Percentiles rank a stretch among this genome's conserved stretches.
These are phyloP conservation scores for Gentiana dahurica DNA, from an alignment of 257 asterid species.

Conservation along the genomic window DNA sequence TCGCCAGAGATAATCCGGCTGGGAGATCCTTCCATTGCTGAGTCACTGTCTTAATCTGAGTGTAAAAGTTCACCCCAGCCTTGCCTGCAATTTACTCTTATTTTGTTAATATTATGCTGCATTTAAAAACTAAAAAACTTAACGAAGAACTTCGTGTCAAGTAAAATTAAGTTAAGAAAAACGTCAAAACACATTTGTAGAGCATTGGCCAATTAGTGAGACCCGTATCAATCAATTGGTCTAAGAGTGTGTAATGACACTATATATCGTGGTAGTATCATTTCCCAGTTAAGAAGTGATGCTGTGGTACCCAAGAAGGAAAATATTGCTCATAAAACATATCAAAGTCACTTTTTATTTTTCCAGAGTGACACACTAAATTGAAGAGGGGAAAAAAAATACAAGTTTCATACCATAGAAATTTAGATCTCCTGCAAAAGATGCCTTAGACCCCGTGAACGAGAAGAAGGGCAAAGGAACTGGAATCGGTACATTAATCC, in stretches of 20 bases:
- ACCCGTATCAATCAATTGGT: no score
- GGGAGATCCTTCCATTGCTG: conserved; percentile 93
- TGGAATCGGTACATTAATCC: conserved; percentile 91
- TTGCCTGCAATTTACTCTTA: conserved; percentile 43
- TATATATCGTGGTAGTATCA: no score
- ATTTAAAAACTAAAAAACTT: not conserved
- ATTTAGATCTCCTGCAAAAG: conserved; percentile 96
- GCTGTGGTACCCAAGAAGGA: no score
- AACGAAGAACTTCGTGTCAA: not conserved
- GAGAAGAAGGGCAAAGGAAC: conserved; percentile 97
- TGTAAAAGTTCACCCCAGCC: conserved; percentile 89
- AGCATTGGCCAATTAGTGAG: no score
- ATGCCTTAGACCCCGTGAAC: conserved; percentile 85
- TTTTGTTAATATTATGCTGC: not conserved
- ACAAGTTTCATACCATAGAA: conserved; percentile 55
- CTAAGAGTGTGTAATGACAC: no score
- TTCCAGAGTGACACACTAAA: not conserved
- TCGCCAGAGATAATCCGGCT: conserved; percentile 68
- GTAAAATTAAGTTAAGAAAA: not conserved
- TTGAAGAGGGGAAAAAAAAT: no score
- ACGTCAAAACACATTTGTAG: not conserved
- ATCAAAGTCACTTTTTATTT: no score
- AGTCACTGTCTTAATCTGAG: conserved; percentile 86
- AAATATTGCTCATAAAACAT: not conserved
- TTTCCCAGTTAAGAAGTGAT: no score